Percentiles rank a stretch among this genome's conserved stretches.
phyloP scores from a whole-genome alignment of 805 yeast species.

The Pichia cephalocereana region DNA sequence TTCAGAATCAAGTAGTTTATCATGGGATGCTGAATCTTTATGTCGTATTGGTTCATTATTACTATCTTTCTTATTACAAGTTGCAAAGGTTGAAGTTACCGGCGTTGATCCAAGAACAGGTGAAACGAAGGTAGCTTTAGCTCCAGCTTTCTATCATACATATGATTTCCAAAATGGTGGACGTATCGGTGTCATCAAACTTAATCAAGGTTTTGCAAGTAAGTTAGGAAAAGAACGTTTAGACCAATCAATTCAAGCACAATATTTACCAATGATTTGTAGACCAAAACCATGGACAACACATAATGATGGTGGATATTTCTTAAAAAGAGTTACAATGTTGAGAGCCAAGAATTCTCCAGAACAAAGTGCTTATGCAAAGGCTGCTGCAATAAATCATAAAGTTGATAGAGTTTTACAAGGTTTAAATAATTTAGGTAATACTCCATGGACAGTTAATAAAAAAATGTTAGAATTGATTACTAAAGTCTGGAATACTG shows the following conservation, averaged over 20 bases:
- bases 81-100: conserved; percentile 70
- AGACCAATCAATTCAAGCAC: conserved; percentile 63
- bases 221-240: conserved; percentile 59
- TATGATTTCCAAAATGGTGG: conserved; percentile 75
- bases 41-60: conserved; percentile 80
- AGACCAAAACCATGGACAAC: conserved; percentile 85
- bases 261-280: conserved; percentile 84
- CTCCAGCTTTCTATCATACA: conserved; percentile 87
- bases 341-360: conserved; percentile 78
- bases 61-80: conserved; percentile 64
- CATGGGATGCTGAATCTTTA: conserved; percentile 25
- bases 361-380: conserved; percentile 82
- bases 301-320: conserved; percentile 80
- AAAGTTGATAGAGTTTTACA: conserved; percentile 58
- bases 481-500: conserved; percentile 80
- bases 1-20: conserved; percentile 9
- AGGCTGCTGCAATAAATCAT: conserved; percentile 69
- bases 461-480: conserved; percentile 57
- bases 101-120: conserved; percentile 80
- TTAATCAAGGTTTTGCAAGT: conserved; percentile 60
- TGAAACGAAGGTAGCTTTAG: conserved; percentile 52
- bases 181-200: conserved; percentile 69
- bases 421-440: conserved; percentile 80
- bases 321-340: conserved; percentile 50
- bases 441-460: conserved; percentile 90